phyloP scores from a whole-genome alignment of 176 grass and related monocot species.

The Eleusine indica region DNA sequence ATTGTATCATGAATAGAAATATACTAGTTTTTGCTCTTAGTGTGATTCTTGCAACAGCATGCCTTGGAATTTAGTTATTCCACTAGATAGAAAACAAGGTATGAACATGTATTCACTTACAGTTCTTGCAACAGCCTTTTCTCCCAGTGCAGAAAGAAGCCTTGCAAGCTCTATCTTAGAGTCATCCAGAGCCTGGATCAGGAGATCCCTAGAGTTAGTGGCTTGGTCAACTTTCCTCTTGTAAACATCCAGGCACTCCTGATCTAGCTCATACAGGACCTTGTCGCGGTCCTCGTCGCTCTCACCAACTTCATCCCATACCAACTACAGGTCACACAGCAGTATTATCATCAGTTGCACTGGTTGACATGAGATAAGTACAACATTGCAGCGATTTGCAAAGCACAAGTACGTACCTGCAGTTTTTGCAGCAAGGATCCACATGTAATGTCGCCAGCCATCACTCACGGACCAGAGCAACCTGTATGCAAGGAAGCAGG shows the following conservation, averaged over 20 bases:
- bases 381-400: not conserved
- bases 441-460: slow-evolving; percentile 72
- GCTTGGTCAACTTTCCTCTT: slow-evolving; percentile 99
- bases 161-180: slow-evolving; percentile 92
- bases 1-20: not conserved
- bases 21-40: not conserved
- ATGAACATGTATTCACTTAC: slow-evolving; percentile 51
- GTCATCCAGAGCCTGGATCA: slow-evolving; percentile 91
- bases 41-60: not conserved
- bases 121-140: slow-evolving; percentile 80
- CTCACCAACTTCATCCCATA: slow-evolving; percentile 99
- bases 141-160: slow-evolving; percentile 88
- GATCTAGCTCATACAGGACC: slow-evolving; percentile 88
- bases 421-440: slow-evolving; percentile 95
- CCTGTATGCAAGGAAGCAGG: slow-evolving; percentile 41
- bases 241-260: slow-evolving; percentile 98
- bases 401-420: slow-evolving; percentile 54
- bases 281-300: slow-evolving; percentile 95
- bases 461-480: slow-evolving; percentile 53
- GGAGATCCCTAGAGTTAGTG: slow-evolving; percentile 75
- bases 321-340: slow-evolving; percentile 48
- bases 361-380: not conserved
- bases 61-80: not conserved
- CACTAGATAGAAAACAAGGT: slow-evolving; percentile 20
- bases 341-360: slow-evolving; percentile 1